Conservation (phyloP, 352 stramenopile genomes). For the Lagenidium sp. region DNA sequence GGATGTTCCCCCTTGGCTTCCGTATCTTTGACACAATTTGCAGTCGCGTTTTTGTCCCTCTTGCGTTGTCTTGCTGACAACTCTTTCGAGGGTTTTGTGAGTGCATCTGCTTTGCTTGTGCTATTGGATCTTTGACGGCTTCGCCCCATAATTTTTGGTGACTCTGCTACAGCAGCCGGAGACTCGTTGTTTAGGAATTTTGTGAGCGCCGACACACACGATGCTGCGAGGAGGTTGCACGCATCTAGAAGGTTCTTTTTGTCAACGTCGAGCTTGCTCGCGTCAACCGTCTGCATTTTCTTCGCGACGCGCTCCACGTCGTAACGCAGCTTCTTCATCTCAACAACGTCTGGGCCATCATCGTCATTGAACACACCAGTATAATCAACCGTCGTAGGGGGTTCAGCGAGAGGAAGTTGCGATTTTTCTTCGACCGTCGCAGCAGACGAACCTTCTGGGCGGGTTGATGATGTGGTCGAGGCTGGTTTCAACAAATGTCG, state of each 20-base stretch:
- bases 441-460: not conserved
- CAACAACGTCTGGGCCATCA: conserved; percentile 39
- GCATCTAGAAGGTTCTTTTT: conserved; percentile 42
- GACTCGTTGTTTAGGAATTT: conserved; percentile 42
- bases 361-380: conserved; percentile 17
- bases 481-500: no score
- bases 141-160: not conserved
- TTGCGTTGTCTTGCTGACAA: conserved; percentile 2
- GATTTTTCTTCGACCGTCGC: not conserved
- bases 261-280: conserved; percentile 7
- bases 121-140: conserved; percentile 15
- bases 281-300: conserved; percentile 20
- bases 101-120: conserved; percentile 5
- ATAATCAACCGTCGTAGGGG: not conserved
- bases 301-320: conserved; percentile 48
- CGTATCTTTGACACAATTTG: not conserved
- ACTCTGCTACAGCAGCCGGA: not conserved
- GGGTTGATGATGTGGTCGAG: no score
- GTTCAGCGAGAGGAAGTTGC: not conserved
- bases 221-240: conserved; percentile 48
- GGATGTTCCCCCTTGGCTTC: not conserved
- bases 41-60: conserved; percentile 3
- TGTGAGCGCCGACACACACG: conserved; percentile 45
- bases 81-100: not conserved
- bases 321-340: conserved; percentile 69